phyloP scores from a whole-genome alignment of 176 grass and related monocot species.

The Rhipidocladum racemiflorum region DNA sequence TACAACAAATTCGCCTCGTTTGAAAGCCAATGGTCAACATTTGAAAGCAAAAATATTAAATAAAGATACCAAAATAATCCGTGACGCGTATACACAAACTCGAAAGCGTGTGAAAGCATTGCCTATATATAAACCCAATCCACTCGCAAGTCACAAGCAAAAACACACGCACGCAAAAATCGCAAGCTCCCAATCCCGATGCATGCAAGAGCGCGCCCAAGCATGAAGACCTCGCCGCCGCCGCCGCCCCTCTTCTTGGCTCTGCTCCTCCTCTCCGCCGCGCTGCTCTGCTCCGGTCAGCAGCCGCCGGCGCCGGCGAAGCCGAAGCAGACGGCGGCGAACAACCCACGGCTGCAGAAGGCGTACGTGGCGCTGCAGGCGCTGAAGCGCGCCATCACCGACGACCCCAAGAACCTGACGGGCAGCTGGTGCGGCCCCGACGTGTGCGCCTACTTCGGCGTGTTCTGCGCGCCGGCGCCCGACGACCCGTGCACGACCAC shows the following conservation, averaged over 20 bases:
- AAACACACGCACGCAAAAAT: not conserved
- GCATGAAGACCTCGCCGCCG: not conserved
- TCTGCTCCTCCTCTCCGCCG: conserved; percentile 21
- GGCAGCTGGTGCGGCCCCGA: conserved; percentile 62
- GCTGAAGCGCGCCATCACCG: conserved; percentile 54
- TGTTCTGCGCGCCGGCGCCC: conserved; percentile 57
- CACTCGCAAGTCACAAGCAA: not conserved
- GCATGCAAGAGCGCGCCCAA: conserved; percentile 14
- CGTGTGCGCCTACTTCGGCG: conserved; percentile 81
- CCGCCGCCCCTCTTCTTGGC: conserved; percentile 22
- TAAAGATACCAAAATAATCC: not conserved
- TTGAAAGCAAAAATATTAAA: not conserved
- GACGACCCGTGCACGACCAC: conserved; percentile 46
- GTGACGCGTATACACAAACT: conserved; percentile 21
- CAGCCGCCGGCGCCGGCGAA: not conserved
- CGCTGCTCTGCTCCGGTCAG: conserved; percentile 20
- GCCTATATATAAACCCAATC: conserved; percentile 22
- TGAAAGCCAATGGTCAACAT: conserved; percentile 1
- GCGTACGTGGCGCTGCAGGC: conserved; percentile 81
- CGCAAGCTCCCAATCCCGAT: not conserved
- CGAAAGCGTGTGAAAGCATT: conserved; percentile 29
- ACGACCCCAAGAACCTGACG: conserved; percentile 67
- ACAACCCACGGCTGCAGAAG: conserved; percentile 55
- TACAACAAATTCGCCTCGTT: not conserved
- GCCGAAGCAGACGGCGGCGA: conserved; percentile 45